Conservation (phyloP, 768 basidiomycete species). For the Saitozyma podzolica region DNA sequence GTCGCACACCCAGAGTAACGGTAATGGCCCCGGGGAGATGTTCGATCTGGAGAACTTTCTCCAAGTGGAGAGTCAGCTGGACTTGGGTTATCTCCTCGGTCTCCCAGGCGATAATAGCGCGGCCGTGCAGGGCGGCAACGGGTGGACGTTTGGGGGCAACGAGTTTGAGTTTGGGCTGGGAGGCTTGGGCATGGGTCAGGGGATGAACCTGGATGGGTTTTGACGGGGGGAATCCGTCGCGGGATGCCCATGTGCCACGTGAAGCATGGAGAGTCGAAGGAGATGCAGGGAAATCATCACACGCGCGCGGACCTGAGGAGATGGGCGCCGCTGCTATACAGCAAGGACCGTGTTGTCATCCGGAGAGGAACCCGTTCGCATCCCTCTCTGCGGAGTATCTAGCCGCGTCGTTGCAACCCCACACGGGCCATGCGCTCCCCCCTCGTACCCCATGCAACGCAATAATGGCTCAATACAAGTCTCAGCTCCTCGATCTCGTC, state of each 20-base stretch:
- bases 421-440: conserved; percentile 20
- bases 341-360: no score
- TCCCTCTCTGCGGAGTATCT: no score
- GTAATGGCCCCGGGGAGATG: background rate
- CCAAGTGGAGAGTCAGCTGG: conserved; percentile 27
- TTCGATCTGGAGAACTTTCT: conserved; percentile 32
- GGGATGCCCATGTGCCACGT: no score
- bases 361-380: no score
- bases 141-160: background rate
- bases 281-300: no score
- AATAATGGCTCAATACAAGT: conserved; percentile 84
- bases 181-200: background rate
- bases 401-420: conserved; percentile 2
- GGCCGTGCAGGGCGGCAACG: background rate
- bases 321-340: no score
- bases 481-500: conserved; percentile 95
- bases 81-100: conserved; percentile 32
- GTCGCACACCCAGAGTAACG: background rate
- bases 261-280: no score
- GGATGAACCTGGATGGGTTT: no score
- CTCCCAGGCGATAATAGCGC: conserved; percentile 28
- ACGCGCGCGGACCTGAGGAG: no score
- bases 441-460: conserved; percentile 70
- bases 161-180: background rate
- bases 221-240: no score